phyloP scores from a whole-genome alignment of 1,284 basidiomycete genomes.

The Porogramme epimiltina region DNA sequence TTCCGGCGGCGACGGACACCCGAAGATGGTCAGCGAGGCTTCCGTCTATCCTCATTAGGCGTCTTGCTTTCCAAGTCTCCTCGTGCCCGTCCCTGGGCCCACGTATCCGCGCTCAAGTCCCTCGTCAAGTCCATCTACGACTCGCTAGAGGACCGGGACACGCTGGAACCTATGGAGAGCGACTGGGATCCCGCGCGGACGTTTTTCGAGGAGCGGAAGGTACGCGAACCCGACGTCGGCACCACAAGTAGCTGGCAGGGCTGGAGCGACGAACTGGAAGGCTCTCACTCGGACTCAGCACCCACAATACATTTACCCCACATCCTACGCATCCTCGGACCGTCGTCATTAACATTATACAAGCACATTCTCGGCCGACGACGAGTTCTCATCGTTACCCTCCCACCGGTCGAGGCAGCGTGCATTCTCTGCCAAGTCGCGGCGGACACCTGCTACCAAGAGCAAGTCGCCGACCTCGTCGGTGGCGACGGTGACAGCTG shows the following conservation, averaged over 20 bases:
- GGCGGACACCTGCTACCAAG: slow-evolving; percentile 69
- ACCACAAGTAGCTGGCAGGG: slow-evolving; percentile 62
- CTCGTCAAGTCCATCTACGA: slow-evolving; percentile 60
- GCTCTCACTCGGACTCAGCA: slow-evolving; percentile 37
- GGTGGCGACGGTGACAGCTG: slow-evolving; percentile 21
- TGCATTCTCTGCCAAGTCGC: slow-evolving; percentile 76
- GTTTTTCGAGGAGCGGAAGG: slow-evolving; percentile 68
- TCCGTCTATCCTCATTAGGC: slow-evolving; percentile 76
- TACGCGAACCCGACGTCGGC: slow-evolving; percentile 45
- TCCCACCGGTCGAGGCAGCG: slow-evolving; percentile 76
- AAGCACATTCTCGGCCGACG: slow-evolving; percentile 73
- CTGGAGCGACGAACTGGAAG: slow-evolving; percentile 65
- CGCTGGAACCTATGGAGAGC: slow-evolving; percentile 50
- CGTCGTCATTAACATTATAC: slow-evolving; percentile 74
- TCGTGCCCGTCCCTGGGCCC: slow-evolving; percentile 71
- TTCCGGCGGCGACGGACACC: slow-evolving; percentile 67
- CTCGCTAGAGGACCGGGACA: slow-evolving; percentile 46
- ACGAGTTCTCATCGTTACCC: slow-evolving; percentile 73
- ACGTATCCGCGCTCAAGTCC: slow-evolving; percentile 61
- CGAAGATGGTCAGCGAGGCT: slow-evolving; percentile 74
- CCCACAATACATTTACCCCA: slow-evolving; percentile 69
- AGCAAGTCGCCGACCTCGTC: slow-evolving; percentile 36
- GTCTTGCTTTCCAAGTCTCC: slow-evolving; percentile 65
- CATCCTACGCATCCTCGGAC: slow-evolving; percentile 71
- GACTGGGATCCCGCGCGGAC: slow-evolving; percentile 63